These are phyloP conservation scores for Neckera pumila DNA, from an alignment of 225 moss, liverwort and hornwort genomes.

Conservation along the genomic window DNA sequence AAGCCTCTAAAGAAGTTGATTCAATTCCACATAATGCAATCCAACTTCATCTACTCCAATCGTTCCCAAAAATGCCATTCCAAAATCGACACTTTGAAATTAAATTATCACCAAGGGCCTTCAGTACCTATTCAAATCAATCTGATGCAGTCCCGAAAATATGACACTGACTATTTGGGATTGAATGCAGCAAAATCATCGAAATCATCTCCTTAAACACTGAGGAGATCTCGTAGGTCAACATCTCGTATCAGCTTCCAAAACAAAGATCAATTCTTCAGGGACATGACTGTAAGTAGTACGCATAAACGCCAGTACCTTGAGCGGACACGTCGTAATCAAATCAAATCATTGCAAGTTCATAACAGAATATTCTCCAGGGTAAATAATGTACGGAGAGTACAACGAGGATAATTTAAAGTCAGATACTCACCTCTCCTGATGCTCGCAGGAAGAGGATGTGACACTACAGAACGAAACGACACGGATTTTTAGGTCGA, in stretches of 20 bases:
- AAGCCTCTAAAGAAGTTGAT: background rate
- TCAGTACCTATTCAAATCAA: background rate
- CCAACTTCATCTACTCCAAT: background rate
- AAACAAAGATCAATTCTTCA: background rate
- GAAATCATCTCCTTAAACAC: background rate
- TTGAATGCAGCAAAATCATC: background rate
- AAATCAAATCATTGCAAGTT: background rate
- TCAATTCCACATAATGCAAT: background rate
- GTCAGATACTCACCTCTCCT: constrained; percentile 13
- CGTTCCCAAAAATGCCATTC: background rate
- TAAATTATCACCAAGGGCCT: background rate
- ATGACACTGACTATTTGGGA: background rate
- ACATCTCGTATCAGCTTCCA: background rate
- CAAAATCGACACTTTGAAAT: background rate
- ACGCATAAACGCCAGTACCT: background rate
- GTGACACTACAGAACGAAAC: background rate
- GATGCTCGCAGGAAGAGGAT: background rate
- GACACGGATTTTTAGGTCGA: background rate
- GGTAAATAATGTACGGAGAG: background rate
- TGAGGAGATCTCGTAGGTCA: background rate
- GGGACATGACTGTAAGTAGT: background rate
- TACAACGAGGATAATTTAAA: background rate
- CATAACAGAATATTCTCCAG: background rate
- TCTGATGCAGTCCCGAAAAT: background rate
- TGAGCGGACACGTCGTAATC: background rate